These are phyloP conservation scores for Picea sitchensis DNA, from an alignment of 75 land plant species.

Conservation along the genomic window DNA sequence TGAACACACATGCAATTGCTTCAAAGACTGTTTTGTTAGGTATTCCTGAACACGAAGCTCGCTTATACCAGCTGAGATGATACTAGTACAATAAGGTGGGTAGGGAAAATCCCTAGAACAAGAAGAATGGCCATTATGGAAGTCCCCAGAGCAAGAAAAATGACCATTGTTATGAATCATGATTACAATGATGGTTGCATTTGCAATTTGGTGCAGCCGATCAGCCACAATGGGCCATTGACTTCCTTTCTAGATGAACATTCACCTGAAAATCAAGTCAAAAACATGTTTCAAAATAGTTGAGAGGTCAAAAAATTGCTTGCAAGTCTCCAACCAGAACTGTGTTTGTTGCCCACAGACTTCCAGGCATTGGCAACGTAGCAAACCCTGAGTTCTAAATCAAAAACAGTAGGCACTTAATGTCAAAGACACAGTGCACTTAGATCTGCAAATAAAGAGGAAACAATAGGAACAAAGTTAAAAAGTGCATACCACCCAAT, in stretches of 20 bases:
- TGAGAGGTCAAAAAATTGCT: background rate
- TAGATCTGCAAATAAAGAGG: too few species aligned
- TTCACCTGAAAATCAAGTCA: too few species aligned
- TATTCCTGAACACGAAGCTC: constrained; percentile 89
- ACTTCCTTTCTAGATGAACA: too few species aligned
- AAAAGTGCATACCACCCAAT: constrained; percentile 33
- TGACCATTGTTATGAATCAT: constrained; percentile 20
- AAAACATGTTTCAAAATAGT: too few species aligned
- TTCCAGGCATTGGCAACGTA: background rate
- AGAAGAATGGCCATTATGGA: constrained; percentile 50
- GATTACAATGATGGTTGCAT: background rate
- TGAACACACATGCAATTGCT: constrained; percentile 84
- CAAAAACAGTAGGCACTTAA: background rate
- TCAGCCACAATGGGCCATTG: too few species aligned
- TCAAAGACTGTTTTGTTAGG: constrained; percentile 74
- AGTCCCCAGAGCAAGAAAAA: constrained; percentile 52
- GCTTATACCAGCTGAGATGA: constrained; percentile 79
- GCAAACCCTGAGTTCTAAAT: background rate
- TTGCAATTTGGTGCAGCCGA: background rate
- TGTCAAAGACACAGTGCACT: too few species aligned
- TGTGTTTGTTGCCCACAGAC: background rate
- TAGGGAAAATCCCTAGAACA: constrained; percentile 77
- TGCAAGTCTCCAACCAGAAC: background rate
- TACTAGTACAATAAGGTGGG: constrained; percentile 57
- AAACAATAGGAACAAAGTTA: background rate